Percentiles rank a stretch among this genome's conserved stretches.
Evolutionary conservation across 1,139 yeast species (phyloP).

Genomic region (Torulaspora globosa): DNA sequence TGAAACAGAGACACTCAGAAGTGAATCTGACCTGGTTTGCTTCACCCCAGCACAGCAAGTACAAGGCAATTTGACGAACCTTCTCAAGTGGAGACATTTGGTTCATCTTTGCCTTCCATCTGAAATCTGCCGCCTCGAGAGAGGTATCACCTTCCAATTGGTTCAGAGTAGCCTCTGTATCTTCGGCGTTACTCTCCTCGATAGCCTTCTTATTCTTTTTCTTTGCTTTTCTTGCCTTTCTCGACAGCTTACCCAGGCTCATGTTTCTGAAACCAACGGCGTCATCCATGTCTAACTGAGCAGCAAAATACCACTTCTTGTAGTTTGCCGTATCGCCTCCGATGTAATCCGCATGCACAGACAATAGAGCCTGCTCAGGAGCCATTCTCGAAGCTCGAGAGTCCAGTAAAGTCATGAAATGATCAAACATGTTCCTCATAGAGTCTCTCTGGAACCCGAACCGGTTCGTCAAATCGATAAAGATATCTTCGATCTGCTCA

Average conservation of each 20-base stretch:
- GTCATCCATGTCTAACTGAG: constrained; percentile 81
- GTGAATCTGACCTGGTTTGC: constrained; percentile 95
- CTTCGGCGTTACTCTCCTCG: constrained; percentile 48
- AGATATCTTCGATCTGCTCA: constrained; percentile 88
- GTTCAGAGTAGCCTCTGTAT: constrained; percentile 44
- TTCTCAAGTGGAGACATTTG: constrained; percentile 67
- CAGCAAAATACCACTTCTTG: constrained; percentile 94
- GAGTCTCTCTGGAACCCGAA: constrained; percentile 98
- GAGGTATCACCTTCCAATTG: constrained; percentile 87
- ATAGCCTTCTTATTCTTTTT: constrained; percentile 61
- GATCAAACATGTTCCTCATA: constrained; percentile 95
- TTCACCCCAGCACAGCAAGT: constrained; percentile 95
- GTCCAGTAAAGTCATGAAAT: constrained; percentile 87
- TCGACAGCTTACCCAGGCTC: constrained; percentile 67
- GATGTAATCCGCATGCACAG: constrained; percentile 94
- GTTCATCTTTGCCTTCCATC: constrained; percentile 81
- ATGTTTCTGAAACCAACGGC: constrained; percentile 74
- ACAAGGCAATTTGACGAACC: constrained; percentile 85
- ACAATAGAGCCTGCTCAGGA: constrained; percentile 87
- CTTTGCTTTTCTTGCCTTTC: constrained; percentile 51
- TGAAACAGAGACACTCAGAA: constrained; percentile 88
- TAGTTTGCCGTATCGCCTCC: constrained; percentile 93
- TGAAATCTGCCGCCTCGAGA: constrained; percentile 72
- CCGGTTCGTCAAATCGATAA: constrained; percentile 81
- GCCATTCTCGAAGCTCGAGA: constrained; percentile 97